These are phyloP conservation scores for Coemansia sp. DNA, from an alignment of 192 early-diverging fungal genomes.

Conservation along the genomic window DNA sequence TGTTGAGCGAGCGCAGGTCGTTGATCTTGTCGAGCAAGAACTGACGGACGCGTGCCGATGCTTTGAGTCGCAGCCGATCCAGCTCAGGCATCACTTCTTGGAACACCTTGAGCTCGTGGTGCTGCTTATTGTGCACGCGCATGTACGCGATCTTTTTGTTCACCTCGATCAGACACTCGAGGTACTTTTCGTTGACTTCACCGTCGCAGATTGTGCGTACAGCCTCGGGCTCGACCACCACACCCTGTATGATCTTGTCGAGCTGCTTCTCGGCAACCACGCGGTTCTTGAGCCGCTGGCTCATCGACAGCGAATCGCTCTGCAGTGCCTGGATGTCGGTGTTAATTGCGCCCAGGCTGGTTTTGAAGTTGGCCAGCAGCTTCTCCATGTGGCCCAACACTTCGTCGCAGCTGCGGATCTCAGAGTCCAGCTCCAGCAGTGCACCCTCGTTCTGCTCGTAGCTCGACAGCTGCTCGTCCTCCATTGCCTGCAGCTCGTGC, in stretches of 20 bases:
- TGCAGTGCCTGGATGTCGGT: slow-evolving; percentile 87
- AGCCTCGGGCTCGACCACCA: slow-evolving; percentile 74
- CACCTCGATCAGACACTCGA: slow-evolving; percentile 78
- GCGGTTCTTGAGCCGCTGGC: slow-evolving; percentile 79
- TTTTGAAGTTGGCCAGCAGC: slow-evolving; percentile 80
- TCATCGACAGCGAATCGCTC: slow-evolving; percentile 77
- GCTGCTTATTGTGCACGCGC: slow-evolving; percentile 68
- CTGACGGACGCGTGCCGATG: slow-evolving; percentile 81
- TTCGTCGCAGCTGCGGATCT: slow-evolving; percentile 66
- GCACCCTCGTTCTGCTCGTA: slow-evolving; percentile 45
- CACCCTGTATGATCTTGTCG: slow-evolving; percentile 75
- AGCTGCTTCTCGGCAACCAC: slow-evolving; percentile 76
- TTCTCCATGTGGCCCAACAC: slow-evolving; percentile 84
- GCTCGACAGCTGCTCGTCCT: slow-evolving; percentile 61
- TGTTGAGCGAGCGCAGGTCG: slow-evolving; percentile 80
- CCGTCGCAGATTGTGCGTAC: slow-evolving; percentile 87
- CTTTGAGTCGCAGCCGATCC: slow-evolving; percentile 82
- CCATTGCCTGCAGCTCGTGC: slow-evolving; percentile 66
- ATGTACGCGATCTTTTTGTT: slow-evolving; percentile 87
- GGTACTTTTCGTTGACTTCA: slow-evolving; percentile 89
- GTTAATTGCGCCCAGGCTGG: slow-evolving; percentile 83
- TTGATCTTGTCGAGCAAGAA: slow-evolving; percentile 87
- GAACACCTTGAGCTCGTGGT: slow-evolving; percentile 72
- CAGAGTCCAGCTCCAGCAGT: slow-evolving; percentile 42
- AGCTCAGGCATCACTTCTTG: slow-evolving; percentile 90